Evolutionary conservation across 352 stramenopile genomes (phyloP), one percentile per base, ranked within the genome.

Genomic region (Globisporangium iwayamae): DNA sequence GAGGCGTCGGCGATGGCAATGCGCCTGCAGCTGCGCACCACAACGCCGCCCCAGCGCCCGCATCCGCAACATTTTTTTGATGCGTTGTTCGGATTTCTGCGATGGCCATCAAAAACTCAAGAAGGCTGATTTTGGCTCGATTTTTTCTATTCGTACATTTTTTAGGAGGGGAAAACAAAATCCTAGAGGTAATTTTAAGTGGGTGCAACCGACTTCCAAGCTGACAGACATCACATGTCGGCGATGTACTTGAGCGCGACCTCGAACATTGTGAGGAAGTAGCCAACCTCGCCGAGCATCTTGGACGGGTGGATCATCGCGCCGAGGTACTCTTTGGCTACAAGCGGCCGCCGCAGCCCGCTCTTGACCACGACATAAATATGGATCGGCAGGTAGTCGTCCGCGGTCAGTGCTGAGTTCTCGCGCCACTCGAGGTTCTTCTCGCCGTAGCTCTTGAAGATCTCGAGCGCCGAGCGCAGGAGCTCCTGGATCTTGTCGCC

Each of bases 241-340:
- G 80, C 85, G 73, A 95, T 85, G 72, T 93, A 95, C 72, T 95
- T 84, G 68, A 95, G 76, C 38, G 86, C 86, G 66, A 91, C 86
- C 58, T 93, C 84, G 46, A 95, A 93, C 84, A 95, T 92, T 38
- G 86, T 95, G 60, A 95, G 80, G 65, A 92, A 91, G 66, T 95
- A 95, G 28, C 86, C 86, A 30, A 90, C 78, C 64, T 95, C 86
- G 52, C 84, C 83, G 34, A 91, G 69, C 82, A 93, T 92, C 68
- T 88, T 76, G 20, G 77, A 89, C 62, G 86, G 86, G 63, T 95
- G 84, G 60, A 92, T 93, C 83, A 95, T 93, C 32, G 84, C 79
- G 13, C 81, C 81, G 38, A 95, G 63, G 38, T 87, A 76, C 62
- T 92, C 84, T 56, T 93, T 93, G 8, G 83, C 79, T 53, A 83